Percentiles rank a stretch among this genome's conserved stretches.
phyloP scores from a whole-genome alignment of 169 alveolate species.

The Plasmodium vinckei region DNA sequence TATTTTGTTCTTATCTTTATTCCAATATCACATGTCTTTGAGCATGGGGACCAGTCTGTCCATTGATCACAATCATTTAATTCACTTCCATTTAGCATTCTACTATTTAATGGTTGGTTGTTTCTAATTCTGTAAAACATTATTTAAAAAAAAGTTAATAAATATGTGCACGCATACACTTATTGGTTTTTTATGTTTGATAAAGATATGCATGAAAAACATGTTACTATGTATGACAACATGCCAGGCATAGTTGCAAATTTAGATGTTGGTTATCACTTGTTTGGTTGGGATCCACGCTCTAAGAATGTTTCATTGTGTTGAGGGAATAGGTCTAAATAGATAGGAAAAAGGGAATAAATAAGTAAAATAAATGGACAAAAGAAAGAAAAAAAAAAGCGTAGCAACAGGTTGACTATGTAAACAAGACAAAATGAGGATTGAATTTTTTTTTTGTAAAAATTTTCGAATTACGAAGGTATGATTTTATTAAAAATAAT shows the following conservation, averaged over 20 bases:
- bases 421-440: background rate
- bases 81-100: slow-evolving; percentile 26
- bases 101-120: slow-evolving; percentile 2
- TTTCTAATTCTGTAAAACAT: background rate
- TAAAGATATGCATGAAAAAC: too few species aligned
- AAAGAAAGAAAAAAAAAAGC: background rate
- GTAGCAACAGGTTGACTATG: background rate
- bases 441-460: background rate
- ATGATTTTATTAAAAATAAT: slow-evolving; percentile 32
- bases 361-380: background rate
- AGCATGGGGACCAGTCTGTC: slow-evolving; percentile 53
- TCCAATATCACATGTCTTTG: slow-evolving; percentile 69
- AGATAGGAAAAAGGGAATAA: too few species aligned
- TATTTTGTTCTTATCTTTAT: slow-evolving; percentile 22
- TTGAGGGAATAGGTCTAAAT: slow-evolving; percentile 23
- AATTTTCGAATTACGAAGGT: slow-evolving; percentile 23
- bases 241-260: too few species aligned
- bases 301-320: background rate
- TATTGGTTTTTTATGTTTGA: background rate
- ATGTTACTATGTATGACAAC: too few species aligned
- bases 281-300: slow-evolving; percentile 1
- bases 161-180: background rate
- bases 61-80: slow-evolving; percentile 22
- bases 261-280: background rate
- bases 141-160: slow-evolving; percentile 1